These are phyloP conservation scores for Alloascoidea africana DNA, from an alignment of 805 yeast species.

Conservation along the genomic window DNA sequence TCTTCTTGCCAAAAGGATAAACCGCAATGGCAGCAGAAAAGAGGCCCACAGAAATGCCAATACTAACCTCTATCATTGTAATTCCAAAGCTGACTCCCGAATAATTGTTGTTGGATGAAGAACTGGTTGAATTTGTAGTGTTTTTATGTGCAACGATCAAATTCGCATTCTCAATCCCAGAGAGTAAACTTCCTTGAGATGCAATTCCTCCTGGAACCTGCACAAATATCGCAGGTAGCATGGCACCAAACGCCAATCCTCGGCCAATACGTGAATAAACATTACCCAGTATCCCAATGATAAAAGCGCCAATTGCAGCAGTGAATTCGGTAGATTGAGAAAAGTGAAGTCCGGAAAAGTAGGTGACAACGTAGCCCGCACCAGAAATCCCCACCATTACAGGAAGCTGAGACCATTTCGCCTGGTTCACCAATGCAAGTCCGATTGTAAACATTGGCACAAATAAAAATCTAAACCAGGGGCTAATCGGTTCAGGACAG, in stretches of 20 bases:
- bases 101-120: too few species aligned
- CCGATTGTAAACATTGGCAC: conserved; percentile 60
- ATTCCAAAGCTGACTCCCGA: too few species aligned
- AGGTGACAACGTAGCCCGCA: conserved; percentile 73
- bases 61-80: conserved; percentile 86
- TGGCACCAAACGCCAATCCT: conserved; percentile 88
- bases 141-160: conserved; percentile 40
- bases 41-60: conserved; percentile 88
- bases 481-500: conserved; percentile 37
- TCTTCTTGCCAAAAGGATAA: conserved; percentile 84
- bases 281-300: conserved; percentile 80
- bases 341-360: conserved; percentile 64
- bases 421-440: conserved; percentile 71
- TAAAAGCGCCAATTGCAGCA: conserved; percentile 81
- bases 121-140: too few species aligned
- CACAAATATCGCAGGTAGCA: conserved; percentile 91
- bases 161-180: conserved; percentile 70
- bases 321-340: conserved; percentile 66
- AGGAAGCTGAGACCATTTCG: conserved; percentile 65
- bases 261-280: conserved; percentile 75
- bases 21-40: conserved; percentile 84
- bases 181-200: conserved; percentile 67
- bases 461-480: conserved; percentile 50
- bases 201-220: conserved; percentile 95
- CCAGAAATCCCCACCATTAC: conserved; percentile 68